These are phyloP conservation scores for Paecilomyces variotii DNA, from an alignment of 2,329 filamentous ascomycete species.

Conservation along the genomic window DNA sequence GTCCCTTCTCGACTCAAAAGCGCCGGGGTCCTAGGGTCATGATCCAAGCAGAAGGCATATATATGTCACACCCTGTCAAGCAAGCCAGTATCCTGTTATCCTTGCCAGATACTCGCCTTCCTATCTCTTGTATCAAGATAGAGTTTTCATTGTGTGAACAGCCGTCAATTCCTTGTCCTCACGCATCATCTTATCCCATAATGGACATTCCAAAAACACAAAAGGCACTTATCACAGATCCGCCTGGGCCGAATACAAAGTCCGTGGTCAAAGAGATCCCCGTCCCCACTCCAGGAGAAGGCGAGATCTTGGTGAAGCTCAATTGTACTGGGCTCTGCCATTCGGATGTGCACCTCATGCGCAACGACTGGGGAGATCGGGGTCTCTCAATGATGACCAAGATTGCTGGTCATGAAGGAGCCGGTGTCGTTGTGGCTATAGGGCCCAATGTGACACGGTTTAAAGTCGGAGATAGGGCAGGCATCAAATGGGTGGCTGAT, in stretches of 20 bases:
- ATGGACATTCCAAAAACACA: not conserved
- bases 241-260: not conserved
- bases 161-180: not conserved
- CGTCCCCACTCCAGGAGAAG: not conserved
- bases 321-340: slow-evolving; percentile 12
- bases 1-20: not conserved
- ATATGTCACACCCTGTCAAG: not conserved
- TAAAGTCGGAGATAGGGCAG: slow-evolving; percentile 3
- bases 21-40: not conserved
- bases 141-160: not conserved
- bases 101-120: not conserved
- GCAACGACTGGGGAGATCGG: not conserved
- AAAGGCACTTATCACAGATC: not conserved
- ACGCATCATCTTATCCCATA: not conserved
- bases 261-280: not conserved
- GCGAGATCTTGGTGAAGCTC: slow-evolving; percentile 9
- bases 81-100: not conserved
- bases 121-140: not conserved
- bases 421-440: slow-evolving; percentile 51
- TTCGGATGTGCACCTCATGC: slow-evolving; percentile 10
- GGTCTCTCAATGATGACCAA: not conserved
- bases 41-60: not conserved
- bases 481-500: not conserved
- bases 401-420: slow-evolving; percentile 56
- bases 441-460: slow-evolving; percentile 40